phyloP scores from a whole-genome alignment of 768 basidiomycete genomes.

The Chalciporus sphaerocephalus region DNA sequence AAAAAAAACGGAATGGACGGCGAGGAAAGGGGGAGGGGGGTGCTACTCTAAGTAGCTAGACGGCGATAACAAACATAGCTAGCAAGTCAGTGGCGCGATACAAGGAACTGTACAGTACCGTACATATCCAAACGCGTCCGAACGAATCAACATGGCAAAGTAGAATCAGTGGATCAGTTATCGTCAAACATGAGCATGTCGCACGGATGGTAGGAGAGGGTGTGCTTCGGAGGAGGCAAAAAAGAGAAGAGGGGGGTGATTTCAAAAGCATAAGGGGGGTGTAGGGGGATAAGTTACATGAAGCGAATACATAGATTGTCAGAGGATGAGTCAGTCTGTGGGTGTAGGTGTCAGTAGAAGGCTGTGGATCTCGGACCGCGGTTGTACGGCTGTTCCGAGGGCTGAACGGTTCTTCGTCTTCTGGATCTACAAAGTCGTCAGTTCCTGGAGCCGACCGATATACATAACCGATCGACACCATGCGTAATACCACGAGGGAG shows the following conservation, averaged over 20 bases:
- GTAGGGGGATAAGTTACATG: conserved; percentile 16
- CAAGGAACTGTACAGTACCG: neutral
- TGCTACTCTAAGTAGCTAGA: neutral
- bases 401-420: neutral
- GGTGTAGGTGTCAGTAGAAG: neutral
- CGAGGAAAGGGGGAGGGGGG: neutral
- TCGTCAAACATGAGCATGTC: neutral
- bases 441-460: neutral
- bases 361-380: neutral
- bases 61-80: neutral
- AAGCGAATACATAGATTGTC: conserved; percentile 11
- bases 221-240: neutral
- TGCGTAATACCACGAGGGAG: neutral
- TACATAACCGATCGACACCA: neutral
- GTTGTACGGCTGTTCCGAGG: no score
- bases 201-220: neutral
- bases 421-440: neutral
- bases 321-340: conserved; percentile 2
- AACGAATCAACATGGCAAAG: neutral
- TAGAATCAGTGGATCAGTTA: neutral
- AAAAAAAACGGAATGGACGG: neutral
- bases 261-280: neutral
- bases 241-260: no score
- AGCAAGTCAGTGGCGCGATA: neutral
- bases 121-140: neutral